Base-by-base conservation (phyloP, 139 green algal genomes). In the Chlamydomonas sphaeroides region DNA sequence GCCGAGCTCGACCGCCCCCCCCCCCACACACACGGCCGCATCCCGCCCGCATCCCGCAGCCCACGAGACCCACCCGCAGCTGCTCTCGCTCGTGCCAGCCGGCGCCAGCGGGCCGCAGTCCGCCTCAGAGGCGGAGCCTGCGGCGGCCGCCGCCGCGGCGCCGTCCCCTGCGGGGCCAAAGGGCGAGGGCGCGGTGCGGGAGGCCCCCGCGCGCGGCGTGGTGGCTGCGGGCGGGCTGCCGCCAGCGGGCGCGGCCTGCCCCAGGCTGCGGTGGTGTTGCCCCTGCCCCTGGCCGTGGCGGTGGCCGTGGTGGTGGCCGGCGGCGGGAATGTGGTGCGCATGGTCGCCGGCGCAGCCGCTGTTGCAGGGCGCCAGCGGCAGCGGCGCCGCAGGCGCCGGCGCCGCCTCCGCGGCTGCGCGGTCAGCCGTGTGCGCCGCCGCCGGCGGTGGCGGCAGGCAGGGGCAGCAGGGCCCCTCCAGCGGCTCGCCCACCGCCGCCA, bases 11-110 rank as follows among this genome's bases (percentile, higher is more conserved):
- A n/a, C n/a, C n/a, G n/a, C n/a, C n/a, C n/a, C n/a, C n/a, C n/a
- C n/a, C n/a, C n/a, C n/a, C n/a, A n/a, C n/a, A n/a, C n/a, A n/a
- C n/a, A n/a, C n/a, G n/a, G n/a, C n/a, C n/a, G n/a, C n/a, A n/a
- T n/a, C n/a, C n/a, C n/a, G n/a, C n/a, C 48, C 48, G 14, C 48
- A 11, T 56, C 48, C 17, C 48, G 48, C 48, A 56, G 14, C 17
- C 66, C 66, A 7, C 62, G n/a, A 10, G 11, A 39, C 62, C 35
- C 35, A 69, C 49, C n/a, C 33, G 6, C 33, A 32, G 72, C 72
- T 79, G 36, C 72, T 79, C 32, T 68, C 57, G 56, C 53, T 79
- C 11, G n/a, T n/a, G n/a, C n/a, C n/a, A n/a, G n/a, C n/a, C n/a
- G n/a, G n/a, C n/a, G n/a, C n/a, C n/a, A n/a, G n/a, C n/a, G n/a